Percentiles rank a stretch among this genome's conserved stretches.
These are phyloP conservation scores for Magnaporthiopsis incrustans DNA, from an alignment of 2,329 filamentous ascomycete species.

Conservation along the genomic window DNA sequence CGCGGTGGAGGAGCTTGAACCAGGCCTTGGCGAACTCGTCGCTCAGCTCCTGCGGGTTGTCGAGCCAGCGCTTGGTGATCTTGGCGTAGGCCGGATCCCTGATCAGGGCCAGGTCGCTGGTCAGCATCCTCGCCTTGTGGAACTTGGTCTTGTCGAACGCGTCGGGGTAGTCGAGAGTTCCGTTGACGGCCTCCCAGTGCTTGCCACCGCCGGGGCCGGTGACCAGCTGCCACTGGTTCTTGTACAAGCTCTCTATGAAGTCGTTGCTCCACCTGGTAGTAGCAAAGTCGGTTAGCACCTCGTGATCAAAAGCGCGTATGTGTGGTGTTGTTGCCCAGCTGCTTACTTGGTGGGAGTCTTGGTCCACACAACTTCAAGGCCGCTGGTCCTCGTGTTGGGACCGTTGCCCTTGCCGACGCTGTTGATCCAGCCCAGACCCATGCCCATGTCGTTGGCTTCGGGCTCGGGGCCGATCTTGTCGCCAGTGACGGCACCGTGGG, in stretches of 20 bases:
- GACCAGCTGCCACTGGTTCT: slow-evolving; percentile 63
- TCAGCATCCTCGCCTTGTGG: slow-evolving; percentile 63
- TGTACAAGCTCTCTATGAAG: slow-evolving; percentile 66
- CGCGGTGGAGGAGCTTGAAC: slow-evolving; percentile 70
- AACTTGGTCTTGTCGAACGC: slow-evolving; percentile 60
- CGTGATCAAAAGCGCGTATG: too few relatives aligned
- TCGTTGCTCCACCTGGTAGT: slow-evolving; percentile 59
- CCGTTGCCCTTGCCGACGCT: slow-evolving; percentile 54
- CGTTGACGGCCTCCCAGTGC: slow-evolving; percentile 64
- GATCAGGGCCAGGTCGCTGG: slow-evolving; percentile 61
- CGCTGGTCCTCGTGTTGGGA: slow-evolving; percentile 60
- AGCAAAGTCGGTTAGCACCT: too few relatives aligned
- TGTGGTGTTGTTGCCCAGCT: too few relatives aligned
- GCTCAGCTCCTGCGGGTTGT: slow-evolving; percentile 56
- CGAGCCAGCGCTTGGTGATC: slow-evolving; percentile 58
- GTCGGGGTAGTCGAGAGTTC: slow-evolving; percentile 57
- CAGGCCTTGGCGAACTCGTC: slow-evolving; percentile 64
- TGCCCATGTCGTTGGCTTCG: slow-evolving; percentile 49
- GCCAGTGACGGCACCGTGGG: slow-evolving; percentile 49
- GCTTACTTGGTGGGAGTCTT: slow-evolving; percentile 57
- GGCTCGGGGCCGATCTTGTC: slow-evolving; percentile 54
- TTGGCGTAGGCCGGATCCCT: slow-evolving; percentile 62
- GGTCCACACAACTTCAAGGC: slow-evolving; percentile 69
- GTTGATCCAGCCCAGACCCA: slow-evolving; percentile 63
- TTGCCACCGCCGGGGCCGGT: slow-evolving; percentile 65